Evolutionary conservation across 108 stramenopile species (phyloP).

Genomic region (Schizochytrium sp.): DNA sequence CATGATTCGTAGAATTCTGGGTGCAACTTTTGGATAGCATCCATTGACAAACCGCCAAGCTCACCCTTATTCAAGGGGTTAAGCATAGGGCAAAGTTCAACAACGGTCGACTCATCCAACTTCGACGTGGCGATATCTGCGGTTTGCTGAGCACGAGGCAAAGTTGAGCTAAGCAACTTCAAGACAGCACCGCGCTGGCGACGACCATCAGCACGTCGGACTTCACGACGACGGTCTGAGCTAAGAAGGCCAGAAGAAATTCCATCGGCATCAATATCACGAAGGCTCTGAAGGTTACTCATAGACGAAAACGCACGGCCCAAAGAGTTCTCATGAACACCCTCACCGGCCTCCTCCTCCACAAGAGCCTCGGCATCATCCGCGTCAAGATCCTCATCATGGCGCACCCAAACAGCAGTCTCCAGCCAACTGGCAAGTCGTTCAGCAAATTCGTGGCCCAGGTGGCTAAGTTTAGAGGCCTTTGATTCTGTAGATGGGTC

Average conservation of each 20-base stretch:
- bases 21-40: constrained; percentile 79
- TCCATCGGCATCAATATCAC: neutral
- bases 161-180: constrained; percentile 30
- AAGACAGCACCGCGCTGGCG: constrained; percentile 15
- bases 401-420: constrained; percentile 46
- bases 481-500: constrained; percentile 59
- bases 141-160: constrained; percentile 52
- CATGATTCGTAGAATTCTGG: constrained; percentile 83
- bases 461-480: constrained; percentile 50
- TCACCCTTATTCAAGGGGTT: constrained; percentile 93
- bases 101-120: constrained; percentile 11
- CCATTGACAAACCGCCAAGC: constrained; percentile 84
- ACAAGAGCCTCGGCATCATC: constrained; percentile 23
- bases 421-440: constrained; percentile 28
- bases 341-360: constrained; percentile 44
- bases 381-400: neutral
- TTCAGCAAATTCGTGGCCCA: constrained; percentile 18
- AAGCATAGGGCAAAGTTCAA: constrained; percentile 71
- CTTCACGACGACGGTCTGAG: constrained; percentile 12
- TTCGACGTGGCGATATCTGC: constrained; percentile 28
- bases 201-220: constrained; percentile 26
- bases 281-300: neutral
- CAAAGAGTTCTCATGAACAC: neutral
- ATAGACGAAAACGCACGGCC: constrained; percentile 2
- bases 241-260: neutral